phyloP scores from a whole-genome alignment of 2,329 filamentous ascomycete genomes.

The Aspergillus arachidicola region DNA sequence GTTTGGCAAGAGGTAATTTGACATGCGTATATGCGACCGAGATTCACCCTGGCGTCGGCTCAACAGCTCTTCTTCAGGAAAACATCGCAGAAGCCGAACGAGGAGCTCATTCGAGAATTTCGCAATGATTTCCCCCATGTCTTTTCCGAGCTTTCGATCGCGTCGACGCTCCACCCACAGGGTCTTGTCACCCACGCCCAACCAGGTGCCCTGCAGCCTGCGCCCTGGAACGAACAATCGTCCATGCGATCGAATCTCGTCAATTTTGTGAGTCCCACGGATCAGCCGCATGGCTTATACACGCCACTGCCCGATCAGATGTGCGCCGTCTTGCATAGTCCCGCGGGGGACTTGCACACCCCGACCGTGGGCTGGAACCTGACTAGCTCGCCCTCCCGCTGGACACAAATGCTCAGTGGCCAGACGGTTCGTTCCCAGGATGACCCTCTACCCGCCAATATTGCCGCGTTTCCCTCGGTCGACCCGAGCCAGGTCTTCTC shows the following conservation, averaged over 20 bases:
- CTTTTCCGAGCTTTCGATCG: neutral
- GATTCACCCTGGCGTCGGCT: no score
- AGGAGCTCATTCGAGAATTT: neutral
- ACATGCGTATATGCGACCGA: neutral
- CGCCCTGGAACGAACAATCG: no score
- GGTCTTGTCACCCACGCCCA: no score
- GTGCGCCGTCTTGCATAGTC: constrained; percentile 10
- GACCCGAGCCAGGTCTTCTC: neutral
- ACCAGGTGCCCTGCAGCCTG: no score
- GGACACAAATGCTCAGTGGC: neutral
- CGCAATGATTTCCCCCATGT: neutral
- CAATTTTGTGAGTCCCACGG: neutral
- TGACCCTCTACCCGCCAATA: neutral
- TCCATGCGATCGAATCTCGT: neutral
- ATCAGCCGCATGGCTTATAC: neutral
- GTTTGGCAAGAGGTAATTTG: neutral
- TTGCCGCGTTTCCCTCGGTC: neutral
- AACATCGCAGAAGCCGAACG: neutral
- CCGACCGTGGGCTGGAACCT: neutral
- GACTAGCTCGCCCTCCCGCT: neutral
- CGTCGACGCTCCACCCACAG: neutral
- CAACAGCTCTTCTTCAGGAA: neutral
- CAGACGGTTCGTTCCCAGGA: constrained; percentile 34
- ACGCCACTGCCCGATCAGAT: neutral
- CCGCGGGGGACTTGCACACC: constrained; percentile 9